Base-by-base conservation (phyloP, 2,329 filamentous ascomycete genomes). In the Cytospora chrysosperma region DNA sequence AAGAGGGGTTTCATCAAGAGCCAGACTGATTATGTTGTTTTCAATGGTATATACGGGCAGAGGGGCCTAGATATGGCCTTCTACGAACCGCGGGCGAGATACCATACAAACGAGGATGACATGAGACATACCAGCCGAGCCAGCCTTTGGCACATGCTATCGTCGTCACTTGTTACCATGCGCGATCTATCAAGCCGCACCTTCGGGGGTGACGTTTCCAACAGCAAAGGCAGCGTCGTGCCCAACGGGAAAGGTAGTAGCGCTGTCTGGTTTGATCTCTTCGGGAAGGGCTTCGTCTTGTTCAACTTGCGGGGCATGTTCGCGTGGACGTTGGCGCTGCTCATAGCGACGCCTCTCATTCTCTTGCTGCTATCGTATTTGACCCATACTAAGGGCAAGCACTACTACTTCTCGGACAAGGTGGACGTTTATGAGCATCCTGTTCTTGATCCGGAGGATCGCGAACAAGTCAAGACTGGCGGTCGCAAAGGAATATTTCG, bases 71-170 rank as follows among this genome's bases (percentile, higher is more conserved):
- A 99, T 74, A 84, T 98, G 64, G 93, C 95, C 8, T 99, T 98
- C 76, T 94, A 92, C 78, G 86, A 88, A 68, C 94, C 94, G 1
- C 85, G 95, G 59, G 85, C 92, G 24, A 82, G 91, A 63, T 99
- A 99, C 71, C 95, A 99, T 73, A 98, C 94, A 0, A 85, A 92
- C 65, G 87, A 97, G 72, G 95, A 99, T 73, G 92, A 96, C 72
- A 82, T 88, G 3, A 86, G 85, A 47, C 92, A 97, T 75, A 90
- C 93, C 0, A 90, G 87, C n/a, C 75, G 76, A 64, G 77, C 79
- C 54, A 88, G 85, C 67, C 76, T 98, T 24, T 98, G 93, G 93
- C 93, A 98, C 74, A 98, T 99, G 95, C 81, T 99, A 43, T 96
- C 92, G 43, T 88, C 88, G 17, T 87, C 93, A 7, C 77, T 97